These are phyloP conservation scores for Venturia carpophila DNA, from an alignment of 2,329 filamentous ascomycete genomes.

Conservation along the genomic window DNA sequence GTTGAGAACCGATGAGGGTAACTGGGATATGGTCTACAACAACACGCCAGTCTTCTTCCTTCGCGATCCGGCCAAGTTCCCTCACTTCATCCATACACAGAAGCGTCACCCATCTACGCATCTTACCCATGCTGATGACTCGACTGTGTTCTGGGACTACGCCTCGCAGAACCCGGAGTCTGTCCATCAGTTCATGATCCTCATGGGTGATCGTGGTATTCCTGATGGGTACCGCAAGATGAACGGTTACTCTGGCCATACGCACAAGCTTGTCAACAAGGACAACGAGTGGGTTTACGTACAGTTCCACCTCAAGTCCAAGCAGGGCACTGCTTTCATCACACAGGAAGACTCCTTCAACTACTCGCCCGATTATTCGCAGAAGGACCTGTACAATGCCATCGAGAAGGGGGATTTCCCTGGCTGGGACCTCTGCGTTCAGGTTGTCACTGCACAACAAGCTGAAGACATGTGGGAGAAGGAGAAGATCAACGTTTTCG, in stretches of 20 bases:
- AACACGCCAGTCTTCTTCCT: slow-evolving; percentile 71
- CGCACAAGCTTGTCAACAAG: slow-evolving; percentile 47
- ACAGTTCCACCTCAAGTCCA: slow-evolving; percentile 47
- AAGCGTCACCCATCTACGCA: slow-evolving; percentile 67
- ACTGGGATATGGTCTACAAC: slow-evolving; percentile 65
- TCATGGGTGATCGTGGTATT: slow-evolving; percentile 49
- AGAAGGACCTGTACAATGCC: slow-evolving; percentile 45
- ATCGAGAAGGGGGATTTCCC: slow-evolving; percentile 48
- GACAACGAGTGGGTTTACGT: slow-evolving; percentile 46
- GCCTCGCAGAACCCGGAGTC: slow-evolving; percentile 47
- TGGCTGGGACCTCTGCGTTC: slow-evolving; percentile 44
- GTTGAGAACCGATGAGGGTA: slow-evolving; percentile 66
- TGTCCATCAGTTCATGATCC: slow-evolving; percentile 46
- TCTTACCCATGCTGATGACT: slow-evolving; percentile 55
- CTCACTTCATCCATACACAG: slow-evolving; percentile 65
- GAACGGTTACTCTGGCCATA: slow-evolving; percentile 48
- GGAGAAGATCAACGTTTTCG: slow-evolving; percentile 48
- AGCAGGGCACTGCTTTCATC: slow-evolving; percentile 46
- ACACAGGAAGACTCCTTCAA: slow-evolving; percentile 44
- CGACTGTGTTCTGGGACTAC: slow-evolving; percentile 61
- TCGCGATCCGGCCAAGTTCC: slow-evolving; percentile 66
- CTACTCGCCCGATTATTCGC: slow-evolving; percentile 45
- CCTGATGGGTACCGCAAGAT: slow-evolving; percentile 49
- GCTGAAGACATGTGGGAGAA: slow-evolving; percentile 46
- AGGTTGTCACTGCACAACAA: slow-evolving; percentile 46